phyloP scores from a whole-genome alignment of 164 flowering plant genomes.

The Amborella trichopoda region DNA sequence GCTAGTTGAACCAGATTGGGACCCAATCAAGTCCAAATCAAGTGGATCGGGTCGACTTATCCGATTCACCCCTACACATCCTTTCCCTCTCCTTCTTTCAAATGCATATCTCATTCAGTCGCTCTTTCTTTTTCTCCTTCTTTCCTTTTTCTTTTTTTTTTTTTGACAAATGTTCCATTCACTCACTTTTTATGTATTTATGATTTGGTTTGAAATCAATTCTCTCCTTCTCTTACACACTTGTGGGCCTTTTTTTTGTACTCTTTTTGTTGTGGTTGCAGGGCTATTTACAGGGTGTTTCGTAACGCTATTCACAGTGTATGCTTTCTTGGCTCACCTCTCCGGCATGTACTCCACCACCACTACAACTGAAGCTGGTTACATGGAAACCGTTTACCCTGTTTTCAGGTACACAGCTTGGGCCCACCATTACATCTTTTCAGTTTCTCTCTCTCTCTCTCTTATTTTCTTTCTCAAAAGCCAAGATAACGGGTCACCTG shows the following conservation, averaged over 20 bases:
- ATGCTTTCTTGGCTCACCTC: constrained; percentile 72
- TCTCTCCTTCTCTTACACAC: neutral
- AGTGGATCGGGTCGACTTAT: too few species aligned
- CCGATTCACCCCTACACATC: too few species aligned
- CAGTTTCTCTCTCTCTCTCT: neutral
- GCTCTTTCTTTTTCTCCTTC: too few species aligned
- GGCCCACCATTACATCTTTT: neutral
- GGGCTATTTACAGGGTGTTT: constrained; percentile 93
- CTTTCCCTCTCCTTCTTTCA: neutral
- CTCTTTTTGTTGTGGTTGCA: constrained; percentile 20
- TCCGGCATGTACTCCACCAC: constrained; percentile 55
- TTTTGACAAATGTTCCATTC: too few species aligned
- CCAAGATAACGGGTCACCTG: too few species aligned
- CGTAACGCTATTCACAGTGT: constrained; percentile 67
- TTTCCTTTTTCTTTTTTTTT: too few species aligned
- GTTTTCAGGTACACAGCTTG: constrained; percentile 62
- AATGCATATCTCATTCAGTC: neutral
- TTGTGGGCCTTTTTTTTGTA: neutral
- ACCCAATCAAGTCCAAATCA: too few species aligned
- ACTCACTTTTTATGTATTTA: too few species aligned
- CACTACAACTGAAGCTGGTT: constrained; percentile 19
- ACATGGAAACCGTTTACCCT: constrained; percentile 86
- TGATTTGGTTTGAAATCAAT: too few species aligned
- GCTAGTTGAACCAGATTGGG: too few species aligned
- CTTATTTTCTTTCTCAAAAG: too few species aligned